phyloP scores from a whole-genome alignment of 2,329 filamentous ascomycete genomes.

The Colletotrichum theobromicola region DNA sequence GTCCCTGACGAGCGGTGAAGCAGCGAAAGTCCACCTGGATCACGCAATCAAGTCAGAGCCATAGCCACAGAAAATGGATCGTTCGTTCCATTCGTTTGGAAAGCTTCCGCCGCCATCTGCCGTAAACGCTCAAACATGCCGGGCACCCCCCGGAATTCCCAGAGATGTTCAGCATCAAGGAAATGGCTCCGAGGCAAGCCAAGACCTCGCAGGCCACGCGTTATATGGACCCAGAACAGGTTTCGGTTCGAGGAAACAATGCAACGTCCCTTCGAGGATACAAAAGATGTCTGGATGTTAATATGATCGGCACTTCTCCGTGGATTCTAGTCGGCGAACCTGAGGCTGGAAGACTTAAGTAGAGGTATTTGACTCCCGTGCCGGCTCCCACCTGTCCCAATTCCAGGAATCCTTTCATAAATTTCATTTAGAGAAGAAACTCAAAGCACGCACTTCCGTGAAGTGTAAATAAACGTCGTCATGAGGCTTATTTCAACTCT shows the following conservation, averaged over 20 bases:
- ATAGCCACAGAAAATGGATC: background rate
- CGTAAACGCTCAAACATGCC: background rate
- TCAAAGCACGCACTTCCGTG: background rate
- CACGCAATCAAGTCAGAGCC: background rate
- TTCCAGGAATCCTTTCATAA: background rate
- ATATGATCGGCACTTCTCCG: background rate
- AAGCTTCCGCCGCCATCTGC: background rate
- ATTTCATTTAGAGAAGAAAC: background rate
- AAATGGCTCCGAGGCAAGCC: background rate
- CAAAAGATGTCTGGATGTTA: background rate
- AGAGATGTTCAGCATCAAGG: background rate
- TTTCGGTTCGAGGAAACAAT: background rate
- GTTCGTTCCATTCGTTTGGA: background rate
- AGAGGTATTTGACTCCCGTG: background rate
- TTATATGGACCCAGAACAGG: background rate
- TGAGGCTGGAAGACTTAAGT: background rate
- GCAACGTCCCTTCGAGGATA: background rate
- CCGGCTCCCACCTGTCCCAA: background rate
- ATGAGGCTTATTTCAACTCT: background rate
- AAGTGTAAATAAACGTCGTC: background rate
- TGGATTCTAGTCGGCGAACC: background rate
- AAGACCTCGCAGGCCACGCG: background rate
- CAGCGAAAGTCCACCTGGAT: background rate
- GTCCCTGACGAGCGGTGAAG: background rate
- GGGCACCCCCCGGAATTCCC: background rate